Evolutionary conservation across 805 yeast genomes (phyloP).

Genomic region (Danielia oregonensis): DNA sequence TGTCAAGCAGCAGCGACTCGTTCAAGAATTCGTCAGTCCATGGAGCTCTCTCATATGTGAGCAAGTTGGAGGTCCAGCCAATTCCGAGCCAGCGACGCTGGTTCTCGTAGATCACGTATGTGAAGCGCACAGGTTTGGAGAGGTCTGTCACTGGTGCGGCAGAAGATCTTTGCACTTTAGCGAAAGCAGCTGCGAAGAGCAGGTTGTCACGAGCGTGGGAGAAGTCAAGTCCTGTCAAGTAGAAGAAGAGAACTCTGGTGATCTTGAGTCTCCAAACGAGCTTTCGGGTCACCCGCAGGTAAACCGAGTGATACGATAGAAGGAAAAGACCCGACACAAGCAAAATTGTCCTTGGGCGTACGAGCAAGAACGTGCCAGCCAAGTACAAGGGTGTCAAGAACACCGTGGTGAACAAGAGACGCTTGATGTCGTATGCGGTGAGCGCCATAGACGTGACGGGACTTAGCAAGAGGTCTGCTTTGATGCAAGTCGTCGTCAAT

Average conservation of each 20-base stretch:
- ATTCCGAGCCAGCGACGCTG: constrained; percentile 97
- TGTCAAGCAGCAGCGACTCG: constrained; percentile 73
- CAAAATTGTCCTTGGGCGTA: constrained; percentile 68
- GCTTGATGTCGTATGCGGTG: constrained; percentile 71
- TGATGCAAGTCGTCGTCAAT: constrained; percentile 67
- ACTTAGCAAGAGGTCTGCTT: constrained; percentile 70
- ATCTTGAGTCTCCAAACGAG: constrained; percentile 79
- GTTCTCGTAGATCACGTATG: constrained; percentile 89
- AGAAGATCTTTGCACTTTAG: constrained; percentile 41
- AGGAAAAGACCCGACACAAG: constrained; percentile 56
- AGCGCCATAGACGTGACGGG: constrained; percentile 79
- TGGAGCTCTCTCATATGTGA: constrained; percentile 89
- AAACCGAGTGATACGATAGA: constrained; percentile 82
- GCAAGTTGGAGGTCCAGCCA: constrained; percentile 93
- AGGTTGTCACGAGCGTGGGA: constrained; percentile 42
- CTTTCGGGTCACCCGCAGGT: constrained; percentile 78
- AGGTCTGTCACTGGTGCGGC: constrained; percentile 8
- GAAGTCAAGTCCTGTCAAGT: constrained; percentile 84
- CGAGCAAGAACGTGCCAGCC: constrained; percentile 58
- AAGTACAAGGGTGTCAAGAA: constrained; percentile 85
- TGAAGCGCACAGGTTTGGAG: constrained; percentile 63
- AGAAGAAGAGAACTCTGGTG: constrained; percentile 69
- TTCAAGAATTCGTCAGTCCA: constrained; percentile 97
- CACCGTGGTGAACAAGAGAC: constrained; percentile 78
- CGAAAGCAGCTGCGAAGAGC: constrained; percentile 53